Conservation (phyloP, 2,329 filamentous ascomycete species). For the Alternaria consortialis region DNA sequence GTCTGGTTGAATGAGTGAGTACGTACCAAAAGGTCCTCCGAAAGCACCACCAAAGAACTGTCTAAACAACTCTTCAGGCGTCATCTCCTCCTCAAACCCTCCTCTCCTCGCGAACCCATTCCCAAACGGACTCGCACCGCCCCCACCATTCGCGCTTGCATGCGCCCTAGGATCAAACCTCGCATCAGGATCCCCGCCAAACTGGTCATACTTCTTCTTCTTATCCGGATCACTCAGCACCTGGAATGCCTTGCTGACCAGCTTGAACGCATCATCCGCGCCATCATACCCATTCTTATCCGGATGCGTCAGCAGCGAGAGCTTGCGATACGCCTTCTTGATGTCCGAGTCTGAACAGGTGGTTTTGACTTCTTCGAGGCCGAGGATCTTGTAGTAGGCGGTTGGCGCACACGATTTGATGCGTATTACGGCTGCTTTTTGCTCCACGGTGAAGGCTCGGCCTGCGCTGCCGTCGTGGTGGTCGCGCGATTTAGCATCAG, state of each 20-base stretch:
- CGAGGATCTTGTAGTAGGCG: slow-evolving; percentile 95
- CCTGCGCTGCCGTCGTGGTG: slow-evolving; percentile 81
- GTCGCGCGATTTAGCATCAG: slow-evolving; percentile 60
- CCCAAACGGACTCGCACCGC: slow-evolving; percentile 70
- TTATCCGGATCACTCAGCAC: slow-evolving; percentile 94
- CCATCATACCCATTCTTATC: slow-evolving; percentile 98
- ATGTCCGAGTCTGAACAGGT: slow-evolving; percentile 83
- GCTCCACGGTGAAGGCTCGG: slow-evolving; percentile 84
- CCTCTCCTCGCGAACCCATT: slow-evolving; percentile 63
- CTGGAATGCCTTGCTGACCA: slow-evolving; percentile 93
- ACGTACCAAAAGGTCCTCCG: slow-evolving; percentile 72
- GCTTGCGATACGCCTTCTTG: slow-evolving; percentile 97
- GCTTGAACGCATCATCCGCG: slow-evolving; percentile 98
- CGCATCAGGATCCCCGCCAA: slow-evolving; percentile 90
- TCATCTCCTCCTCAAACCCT: slow-evolving; percentile 90
- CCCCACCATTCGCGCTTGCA: slow-evolving; percentile 42
- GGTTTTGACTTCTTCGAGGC: slow-evolving; percentile 70
- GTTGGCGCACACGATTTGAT: slow-evolving; percentile 85
- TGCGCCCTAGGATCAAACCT: slow-evolving; percentile 75
- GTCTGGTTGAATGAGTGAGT: background rate
- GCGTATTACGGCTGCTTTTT: slow-evolving; percentile 89
- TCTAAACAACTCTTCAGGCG: slow-evolving; percentile 95
- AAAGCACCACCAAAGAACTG: slow-evolving; percentile 88
- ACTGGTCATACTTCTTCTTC: slow-evolving; percentile 85
- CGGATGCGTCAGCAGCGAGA: slow-evolving; percentile 92